A percentile compares a stretch with the other conserved stretches of the same genome.
Conservation (phyloP, 2,329 filamentous ascomycete species). For the Xylariaceae sp. region DNA sequence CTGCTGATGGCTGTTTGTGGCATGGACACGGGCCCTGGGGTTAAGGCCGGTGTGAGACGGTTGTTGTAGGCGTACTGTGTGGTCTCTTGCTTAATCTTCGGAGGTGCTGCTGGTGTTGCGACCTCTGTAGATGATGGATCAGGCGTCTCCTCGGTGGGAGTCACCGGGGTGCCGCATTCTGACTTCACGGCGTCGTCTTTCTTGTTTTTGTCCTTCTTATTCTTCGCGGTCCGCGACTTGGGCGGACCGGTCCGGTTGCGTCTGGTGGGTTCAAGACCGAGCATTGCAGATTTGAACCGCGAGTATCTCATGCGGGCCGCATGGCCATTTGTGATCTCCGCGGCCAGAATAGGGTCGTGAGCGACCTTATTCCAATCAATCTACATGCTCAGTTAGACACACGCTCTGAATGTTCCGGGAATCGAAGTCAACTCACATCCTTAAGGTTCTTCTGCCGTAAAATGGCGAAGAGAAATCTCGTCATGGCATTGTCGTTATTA, state of each 20-base stretch:
- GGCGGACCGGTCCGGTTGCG: constrained; percentile 38
- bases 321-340: constrained; percentile 55
- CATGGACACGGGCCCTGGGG: constrained; percentile 30
- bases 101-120: constrained; percentile 12
- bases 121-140: constrained; percentile 16
- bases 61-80: constrained; percentile 30
- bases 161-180: constrained; percentile 28
- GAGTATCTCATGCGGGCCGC: constrained; percentile 57
- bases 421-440: constrained; percentile 43
- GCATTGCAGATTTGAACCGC: constrained; percentile 45
- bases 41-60: constrained; percentile 26
- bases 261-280: constrained; percentile 45
- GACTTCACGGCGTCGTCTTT: constrained; percentile 39
- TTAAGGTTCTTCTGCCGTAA: constrained; percentile 56
- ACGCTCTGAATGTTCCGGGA: not conserved
- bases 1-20: constrained; percentile 21
- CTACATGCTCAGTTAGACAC: constrained; percentile 33
- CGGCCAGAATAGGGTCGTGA: constrained; percentile 46
- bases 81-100: constrained; percentile 38
- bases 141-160: constrained; percentile 22
- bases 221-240: constrained; percentile 44
- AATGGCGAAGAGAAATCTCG: constrained; percentile 55
- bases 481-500: constrained; percentile 53
- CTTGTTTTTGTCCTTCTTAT: constrained; percentile 38
- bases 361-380: constrained; percentile 57